Evolutionary conservation across 192 early-diverging fungal genomes (phyloP).

Genomic region (Umbelopsis vinacea): DNA sequence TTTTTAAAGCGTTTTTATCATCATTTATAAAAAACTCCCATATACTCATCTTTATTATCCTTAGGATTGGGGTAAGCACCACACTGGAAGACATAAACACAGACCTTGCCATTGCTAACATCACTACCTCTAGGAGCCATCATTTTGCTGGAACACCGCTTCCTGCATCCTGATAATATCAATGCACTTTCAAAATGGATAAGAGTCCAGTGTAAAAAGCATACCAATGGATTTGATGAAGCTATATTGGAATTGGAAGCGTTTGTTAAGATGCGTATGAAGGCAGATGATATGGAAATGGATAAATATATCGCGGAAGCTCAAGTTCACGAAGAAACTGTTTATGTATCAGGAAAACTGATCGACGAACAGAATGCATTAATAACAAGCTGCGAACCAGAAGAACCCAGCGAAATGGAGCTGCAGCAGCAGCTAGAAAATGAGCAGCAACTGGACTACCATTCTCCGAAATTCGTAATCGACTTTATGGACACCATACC

Average conservation of each 20-base stretch:
- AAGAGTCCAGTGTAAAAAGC: conserved; percentile 36
- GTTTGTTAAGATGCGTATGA: not conserved
- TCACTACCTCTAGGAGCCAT: conserved; percentile 65
- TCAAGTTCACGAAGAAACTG: not conserved
- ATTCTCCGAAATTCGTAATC: not conserved
- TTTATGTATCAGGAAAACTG: not conserved
- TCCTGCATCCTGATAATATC: conserved; percentile 48
- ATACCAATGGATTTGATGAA: conserved; percentile 34
- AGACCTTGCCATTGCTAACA: not conserved
- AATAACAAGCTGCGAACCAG: too few relatives aligned
- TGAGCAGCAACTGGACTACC: too few relatives aligned
- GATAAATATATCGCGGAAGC: not conserved
- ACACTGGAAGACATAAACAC: too few relatives aligned
- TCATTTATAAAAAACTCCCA: not conserved
- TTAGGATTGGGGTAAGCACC: conserved; percentile 22
- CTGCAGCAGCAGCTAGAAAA: too few relatives aligned
- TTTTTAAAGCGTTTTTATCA: not conserved
- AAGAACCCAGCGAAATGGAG: too few relatives aligned
- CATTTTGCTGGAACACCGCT: conserved; percentile 57
- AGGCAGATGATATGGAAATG: not conserved
- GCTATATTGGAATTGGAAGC: conserved; percentile 20
- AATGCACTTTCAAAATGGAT: conserved; percentile 75
- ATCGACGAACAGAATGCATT: too few relatives aligned
- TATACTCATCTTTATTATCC: not conserved
- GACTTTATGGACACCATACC: not conserved